phyloP scores from a whole-genome alignment of 2,329 filamentous ascomycete genomes.

The Canariomyces notabilis region DNA sequence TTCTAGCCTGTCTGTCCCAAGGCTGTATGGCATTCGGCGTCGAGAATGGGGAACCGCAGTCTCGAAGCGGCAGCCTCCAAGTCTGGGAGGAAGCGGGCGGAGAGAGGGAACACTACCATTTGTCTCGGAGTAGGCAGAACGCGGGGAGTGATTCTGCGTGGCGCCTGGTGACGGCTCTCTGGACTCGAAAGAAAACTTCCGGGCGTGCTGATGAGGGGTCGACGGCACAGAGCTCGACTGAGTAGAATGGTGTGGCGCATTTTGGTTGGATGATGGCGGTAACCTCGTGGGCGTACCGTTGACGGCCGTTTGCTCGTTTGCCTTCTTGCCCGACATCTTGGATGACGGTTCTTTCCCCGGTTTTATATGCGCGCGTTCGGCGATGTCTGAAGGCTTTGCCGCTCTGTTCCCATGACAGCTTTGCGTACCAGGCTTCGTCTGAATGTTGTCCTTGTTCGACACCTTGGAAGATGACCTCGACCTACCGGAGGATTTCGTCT shows the following conservation, averaged over 20 bases:
- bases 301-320: constrained; percentile 15
- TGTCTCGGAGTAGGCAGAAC: constrained; percentile 85
- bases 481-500: constrained; percentile 51
- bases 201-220: constrained; percentile 83
- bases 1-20: constrained; percentile 74
- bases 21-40: constrained; percentile 84
- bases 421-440: constrained; percentile 43
- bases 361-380: constrained; percentile 57
- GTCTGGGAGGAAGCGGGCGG: constrained; percentile 55
- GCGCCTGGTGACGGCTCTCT: constrained; percentile 74
- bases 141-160: constrained; percentile 74
- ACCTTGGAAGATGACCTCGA: constrained; percentile 57
- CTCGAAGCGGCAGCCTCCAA: constrained; percentile 77
- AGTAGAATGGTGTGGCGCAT: constrained; percentile 27
- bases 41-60: constrained; percentile 76
- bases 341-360: constrained; percentile 45
- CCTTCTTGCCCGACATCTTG: constrained; percentile 42
- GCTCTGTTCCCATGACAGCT: constrained; percentile 63
- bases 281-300: constrained; percentile 16
- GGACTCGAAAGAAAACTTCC: constrained; percentile 75
- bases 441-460: constrained; percentile 48
- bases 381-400: constrained; percentile 52
- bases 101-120: constrained; percentile 68
- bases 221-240: constrained; percentile 89
- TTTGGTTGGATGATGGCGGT: constrained; percentile 13